Conservation (phyloP, 768 basidiomycete species). For the Amylocystis lapponica region DNA sequence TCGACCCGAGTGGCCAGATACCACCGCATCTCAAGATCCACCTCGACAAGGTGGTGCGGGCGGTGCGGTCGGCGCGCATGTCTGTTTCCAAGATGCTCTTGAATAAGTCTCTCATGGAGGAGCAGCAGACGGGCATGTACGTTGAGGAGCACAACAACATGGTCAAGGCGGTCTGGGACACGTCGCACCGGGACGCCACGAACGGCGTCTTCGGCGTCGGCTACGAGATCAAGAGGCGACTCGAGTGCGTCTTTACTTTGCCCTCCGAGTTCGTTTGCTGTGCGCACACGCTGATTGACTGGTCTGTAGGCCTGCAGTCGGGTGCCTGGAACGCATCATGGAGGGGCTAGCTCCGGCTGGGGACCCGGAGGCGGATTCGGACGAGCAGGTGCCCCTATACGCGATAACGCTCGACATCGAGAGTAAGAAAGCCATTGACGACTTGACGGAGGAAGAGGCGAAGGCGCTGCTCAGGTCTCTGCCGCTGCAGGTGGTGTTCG, state of each 20-base stretch:
- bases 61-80: no score
- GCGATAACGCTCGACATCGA: constrained; percentile 3
- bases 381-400: not conserved
- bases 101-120: no score
- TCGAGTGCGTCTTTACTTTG: not conserved
- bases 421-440: constrained; percentile 9
- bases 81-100: no score
- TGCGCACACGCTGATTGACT: not conserved
- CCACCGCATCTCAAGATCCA: no score
- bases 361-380: not conserved
- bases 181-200: not conserved
- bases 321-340: no score
- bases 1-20: no score
- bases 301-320: not conserved
- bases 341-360: no score
- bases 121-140: no score
- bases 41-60: no score
- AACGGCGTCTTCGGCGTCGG: not conserved
- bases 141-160: no score
- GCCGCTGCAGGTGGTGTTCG: constrained; percentile 6
- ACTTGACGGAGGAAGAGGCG: constrained; percentile 10
- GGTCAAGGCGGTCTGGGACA: no score
- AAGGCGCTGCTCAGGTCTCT: constrained; percentile 9
- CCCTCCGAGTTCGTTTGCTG: not conserved
- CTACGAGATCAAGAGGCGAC: not conserved